Base-by-base conservation (phyloP, 495 filamentous ascomycete species). In the Lineolata rhizophorae region DNA sequence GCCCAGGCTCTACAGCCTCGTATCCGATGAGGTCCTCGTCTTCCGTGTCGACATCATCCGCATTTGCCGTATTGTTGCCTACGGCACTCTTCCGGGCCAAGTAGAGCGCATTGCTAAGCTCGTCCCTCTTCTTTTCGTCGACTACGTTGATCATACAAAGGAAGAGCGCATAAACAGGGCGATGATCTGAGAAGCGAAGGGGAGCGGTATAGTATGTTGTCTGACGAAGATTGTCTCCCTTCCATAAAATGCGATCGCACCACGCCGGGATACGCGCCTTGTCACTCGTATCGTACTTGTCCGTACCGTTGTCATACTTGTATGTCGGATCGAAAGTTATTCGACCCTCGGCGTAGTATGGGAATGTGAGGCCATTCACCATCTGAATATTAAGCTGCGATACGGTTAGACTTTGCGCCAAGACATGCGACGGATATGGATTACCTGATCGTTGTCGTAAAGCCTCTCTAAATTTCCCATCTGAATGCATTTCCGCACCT, bases 221-320 rank as follows among this genome's bases (percentile, higher is more conserved):
- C 50, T 95, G 90, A 4, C 72, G 70, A 3, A 95, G 60, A 38
- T 75, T 81, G 25, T 61, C 59, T 16, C 90, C 90, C 61, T 78
- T 87, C 35, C 77, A 70, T 9, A 99, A 54, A 10, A 99, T 67
- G 21, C 87, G 76, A 52, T 99, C 87, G 45, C 82, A 93, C 87
- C 87, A 99, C 2, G 87, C 87, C 17, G 87, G 87, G 37, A 95
- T 94, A 18, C 87, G 72, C 18, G 67, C 65, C 55, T 95, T 99
- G 40, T 99, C 87, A 13, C 76, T 84, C 34, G 72, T 85, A 53
- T 99, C 87, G 49, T 92, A 97, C 21, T 59, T 61, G 49, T 95
- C 82, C 5, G 60, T 76, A 24, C 77, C 81, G 36, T 90, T 53
- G 48, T 99, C 78, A 49, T 74, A 99, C 55, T 87, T 91, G 56